A percentile compares a stretch with the other conserved stretches of the same genome.
phyloP scores from a whole-genome alignment of 306 rosid genomes.

The Begonia peltatifolia region DNA sequence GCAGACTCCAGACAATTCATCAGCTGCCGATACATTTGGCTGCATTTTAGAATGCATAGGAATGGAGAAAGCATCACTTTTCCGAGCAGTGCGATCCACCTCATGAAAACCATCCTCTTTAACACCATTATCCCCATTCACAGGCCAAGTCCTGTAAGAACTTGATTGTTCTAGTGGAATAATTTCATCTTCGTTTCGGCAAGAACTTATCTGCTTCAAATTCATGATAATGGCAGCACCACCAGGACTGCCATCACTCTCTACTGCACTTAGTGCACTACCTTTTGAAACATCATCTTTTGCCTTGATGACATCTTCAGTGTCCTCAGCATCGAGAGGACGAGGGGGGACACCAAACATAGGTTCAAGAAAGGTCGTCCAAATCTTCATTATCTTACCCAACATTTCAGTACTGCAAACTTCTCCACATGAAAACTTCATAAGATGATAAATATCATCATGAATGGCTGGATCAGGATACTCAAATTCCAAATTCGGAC shows the following conservation, averaged over 20 bases:
- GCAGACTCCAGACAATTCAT: constrained; percentile 53
- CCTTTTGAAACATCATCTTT: constrained; percentile 34
- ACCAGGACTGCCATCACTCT: constrained; percentile 60
- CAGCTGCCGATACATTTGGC: constrained; percentile 31
- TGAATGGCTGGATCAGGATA: constrained; percentile 77
- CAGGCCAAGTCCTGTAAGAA: constrained; percentile 56
- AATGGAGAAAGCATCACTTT: constrained; percentile 34
- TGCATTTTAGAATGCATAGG: constrained; percentile 36
- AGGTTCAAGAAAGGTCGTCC: constrained; percentile 94
- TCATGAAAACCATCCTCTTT: constrained; percentile 53
- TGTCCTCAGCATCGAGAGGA: constrained; percentile 80
- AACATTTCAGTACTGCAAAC: constrained; percentile 81
- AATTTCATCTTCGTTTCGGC: constrained; percentile 58
- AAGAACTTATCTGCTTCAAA: constrained; percentile 37
- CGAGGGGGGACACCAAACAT: constrained; percentile 80
- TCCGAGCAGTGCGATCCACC: constrained; percentile 27
- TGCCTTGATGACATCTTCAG: constrained; percentile 72
- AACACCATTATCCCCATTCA: constrained; percentile 46
- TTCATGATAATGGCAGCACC: constrained; percentile 34
- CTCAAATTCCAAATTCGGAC: constrained; percentile 83
- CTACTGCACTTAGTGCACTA: constrained; percentile 38
- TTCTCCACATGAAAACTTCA: constrained; percentile 93
- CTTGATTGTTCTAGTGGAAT: constrained; percentile 63
- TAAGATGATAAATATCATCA: constrained; percentile 88
- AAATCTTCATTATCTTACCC: constrained; percentile 91